Evolutionary conservation across 306 rosid genomes (phyloP).

Genomic region (Glycyrrhiza uralensis): DNA sequence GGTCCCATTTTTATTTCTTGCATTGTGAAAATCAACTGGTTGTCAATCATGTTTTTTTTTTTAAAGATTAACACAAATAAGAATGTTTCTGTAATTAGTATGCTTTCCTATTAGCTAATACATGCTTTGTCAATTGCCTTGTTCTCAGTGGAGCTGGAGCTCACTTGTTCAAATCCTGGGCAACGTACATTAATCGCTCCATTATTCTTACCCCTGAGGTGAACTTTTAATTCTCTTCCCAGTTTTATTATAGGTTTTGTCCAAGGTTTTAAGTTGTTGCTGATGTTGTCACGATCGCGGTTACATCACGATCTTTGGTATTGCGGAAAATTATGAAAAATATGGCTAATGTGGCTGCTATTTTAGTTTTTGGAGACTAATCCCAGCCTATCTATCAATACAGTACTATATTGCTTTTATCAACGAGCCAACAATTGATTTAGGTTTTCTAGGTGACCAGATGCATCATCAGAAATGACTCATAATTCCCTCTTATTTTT

Average conservation of each 20-base stretch:
- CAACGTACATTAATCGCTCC: constrained; percentile 77
- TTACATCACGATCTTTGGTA: not conserved
- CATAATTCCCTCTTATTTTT: not conserved
- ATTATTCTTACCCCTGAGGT: constrained; percentile 97
- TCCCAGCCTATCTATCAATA: not conserved
- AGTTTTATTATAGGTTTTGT: constrained; percentile 5
- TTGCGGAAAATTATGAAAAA: not conserved
- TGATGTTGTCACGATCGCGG: not conserved
- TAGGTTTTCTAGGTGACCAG: constrained; percentile 4
- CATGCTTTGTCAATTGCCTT: constrained; percentile 8
- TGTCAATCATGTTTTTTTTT: not conserved
- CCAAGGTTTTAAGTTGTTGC: not conserved
- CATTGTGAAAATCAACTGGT: not conserved
- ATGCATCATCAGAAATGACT: not conserved
- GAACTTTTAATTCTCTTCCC: constrained; percentile 6
- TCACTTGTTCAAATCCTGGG: constrained; percentile 93
- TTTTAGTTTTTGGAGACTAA: not conserved
- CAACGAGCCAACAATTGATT: constrained; percentile 12
- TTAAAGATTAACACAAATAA: not conserved
- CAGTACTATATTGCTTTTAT: not conserved
- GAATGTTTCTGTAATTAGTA: not conserved
- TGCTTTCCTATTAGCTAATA: not conserved
- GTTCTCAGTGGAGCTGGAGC: constrained; percentile 93
- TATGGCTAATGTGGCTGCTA: not conserved
- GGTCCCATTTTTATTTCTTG: constrained; percentile 30